Base-by-base conservation (phyloP, 192 early-diverging fungal genomes). In the Dimargaris cristalligena region DNA sequence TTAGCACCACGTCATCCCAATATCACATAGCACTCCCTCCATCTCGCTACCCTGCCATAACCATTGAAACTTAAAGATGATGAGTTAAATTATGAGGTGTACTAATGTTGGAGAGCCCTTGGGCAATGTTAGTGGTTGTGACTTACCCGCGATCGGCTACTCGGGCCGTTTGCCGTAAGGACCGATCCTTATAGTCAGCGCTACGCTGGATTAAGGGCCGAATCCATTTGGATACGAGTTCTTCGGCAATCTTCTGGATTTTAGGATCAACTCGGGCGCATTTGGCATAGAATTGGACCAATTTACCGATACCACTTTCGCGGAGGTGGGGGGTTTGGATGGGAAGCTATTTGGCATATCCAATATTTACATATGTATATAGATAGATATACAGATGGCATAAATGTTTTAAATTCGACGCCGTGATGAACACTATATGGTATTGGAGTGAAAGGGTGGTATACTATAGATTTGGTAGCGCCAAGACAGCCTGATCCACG, bases 241-340 rank as follows among this genome's bases (percentile, higher is more conserved):
- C 78, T 61, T 86, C 77, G n/a, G 87, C 89, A 30, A 71, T 71
- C 48, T 85, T 80, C 50, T 81, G 78, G 50, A 88, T 80, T 26
- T 55, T 59, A 16, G 81, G 74, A 25, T 80, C 73, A n/a, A 88
- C 79, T 31, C 89, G 74, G 63, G 83, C 79, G 29, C 85, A 91
- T 62, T 90, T 92, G 62, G 86, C 82, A 71, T 90, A 91, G 67
- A 95, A 95, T 66, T 81, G 77, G 31, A 95, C 73, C 31, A 95
- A 81, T 41, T 84, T 82, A 16, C 92, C 92, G 30, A 95, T 74
- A 28, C 80, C 77, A 57, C 85, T 89, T 58, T 85, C 84, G 34
- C 87, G 78, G 49, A 94, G 70, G 63, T 91, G 86, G 61, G 81
- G 75, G 29, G 79, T 81, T 22, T 73, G 78, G 60, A 90, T 80